These are phyloP conservation scores for Astrephomene gubernaculifera DNA, from an alignment of 139 green algal genomes.

Conservation along the genomic window DNA sequence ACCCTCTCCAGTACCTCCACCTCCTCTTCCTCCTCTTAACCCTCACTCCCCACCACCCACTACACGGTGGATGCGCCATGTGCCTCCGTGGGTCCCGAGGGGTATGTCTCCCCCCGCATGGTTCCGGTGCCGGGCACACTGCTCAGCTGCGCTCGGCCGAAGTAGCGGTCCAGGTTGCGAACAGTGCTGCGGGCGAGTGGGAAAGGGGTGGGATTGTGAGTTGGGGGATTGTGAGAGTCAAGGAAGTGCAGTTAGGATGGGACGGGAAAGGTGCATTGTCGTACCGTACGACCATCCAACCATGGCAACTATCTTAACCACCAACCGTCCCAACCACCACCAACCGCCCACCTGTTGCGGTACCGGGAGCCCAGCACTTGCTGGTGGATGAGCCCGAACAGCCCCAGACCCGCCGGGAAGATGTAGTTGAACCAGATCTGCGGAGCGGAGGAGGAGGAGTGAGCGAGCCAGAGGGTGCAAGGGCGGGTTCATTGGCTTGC, in stretches of 20 bases:
- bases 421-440: conserved; percentile 52
- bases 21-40: too few relatives aligned
- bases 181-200: conserved; percentile 22
- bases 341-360: conserved; percentile 17
- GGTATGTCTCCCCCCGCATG: conserved; percentile 23
- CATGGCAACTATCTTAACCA: not conserved
- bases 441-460: not conserved
- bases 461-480: not conserved
- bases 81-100: not conserved
- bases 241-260: too few relatives aligned
- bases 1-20: too few relatives aligned
- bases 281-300: too few relatives aligned
- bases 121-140: conserved; percentile 18
- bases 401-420: not conserved
- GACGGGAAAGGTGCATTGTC: too few relatives aligned
- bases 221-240: too few relatives aligned
- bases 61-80: not conserved
- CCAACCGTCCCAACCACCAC: not conserved
- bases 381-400: conserved; percentile 16
- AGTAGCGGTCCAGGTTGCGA: conserved; percentile 45
- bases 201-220: not conserved
- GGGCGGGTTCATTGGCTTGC: not conserved
- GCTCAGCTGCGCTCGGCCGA: conserved; percentile 1
- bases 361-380: conserved; percentile 36
- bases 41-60: too few relatives aligned